phyloP scores from a whole-genome alignment of 2,329 filamentous ascomycete genomes.

The Tolypocladium endophyticum region DNA sequence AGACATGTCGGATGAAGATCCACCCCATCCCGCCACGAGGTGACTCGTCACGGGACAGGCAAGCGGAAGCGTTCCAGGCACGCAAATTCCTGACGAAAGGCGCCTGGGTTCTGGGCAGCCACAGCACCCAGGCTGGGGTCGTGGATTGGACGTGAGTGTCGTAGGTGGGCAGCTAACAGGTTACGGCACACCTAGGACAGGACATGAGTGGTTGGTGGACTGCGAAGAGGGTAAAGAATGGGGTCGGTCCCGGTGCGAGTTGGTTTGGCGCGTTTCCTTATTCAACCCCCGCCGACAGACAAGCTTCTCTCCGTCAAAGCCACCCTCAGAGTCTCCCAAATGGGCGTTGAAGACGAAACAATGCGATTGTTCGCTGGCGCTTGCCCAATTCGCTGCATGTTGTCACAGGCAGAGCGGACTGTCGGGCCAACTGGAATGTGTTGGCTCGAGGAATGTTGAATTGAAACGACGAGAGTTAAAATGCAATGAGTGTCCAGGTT shows the following conservation, averaged over 20 bases:
- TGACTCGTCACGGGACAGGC: not conserved
- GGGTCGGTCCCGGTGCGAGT: not conserved
- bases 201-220: not conserved
- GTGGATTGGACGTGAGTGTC: not conserved
- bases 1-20: constrained; percentile 1
- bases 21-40: not conserved
- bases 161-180: not conserved
- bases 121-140: not conserved
- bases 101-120: not conserved
- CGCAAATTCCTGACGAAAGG: not conserved
- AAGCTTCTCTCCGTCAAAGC: not conserved
- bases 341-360: not conserved
- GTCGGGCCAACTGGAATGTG: not conserved
- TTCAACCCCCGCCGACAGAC: not conserved
- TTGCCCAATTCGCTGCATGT: not conserved
- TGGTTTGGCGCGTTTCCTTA: not conserved
- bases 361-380: not conserved
- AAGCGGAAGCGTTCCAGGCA: not conserved
- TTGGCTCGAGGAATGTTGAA: not conserved
- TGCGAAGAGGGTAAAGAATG: not conserved
- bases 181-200: not conserved
- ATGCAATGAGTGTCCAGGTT: not conserved
- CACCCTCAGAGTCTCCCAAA: not conserved
- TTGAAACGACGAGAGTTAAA: not conserved
- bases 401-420: not conserved